phyloP scores from a whole-genome alignment of 2,329 filamentous ascomycete species.

The Ustulina deusta region DNA sequence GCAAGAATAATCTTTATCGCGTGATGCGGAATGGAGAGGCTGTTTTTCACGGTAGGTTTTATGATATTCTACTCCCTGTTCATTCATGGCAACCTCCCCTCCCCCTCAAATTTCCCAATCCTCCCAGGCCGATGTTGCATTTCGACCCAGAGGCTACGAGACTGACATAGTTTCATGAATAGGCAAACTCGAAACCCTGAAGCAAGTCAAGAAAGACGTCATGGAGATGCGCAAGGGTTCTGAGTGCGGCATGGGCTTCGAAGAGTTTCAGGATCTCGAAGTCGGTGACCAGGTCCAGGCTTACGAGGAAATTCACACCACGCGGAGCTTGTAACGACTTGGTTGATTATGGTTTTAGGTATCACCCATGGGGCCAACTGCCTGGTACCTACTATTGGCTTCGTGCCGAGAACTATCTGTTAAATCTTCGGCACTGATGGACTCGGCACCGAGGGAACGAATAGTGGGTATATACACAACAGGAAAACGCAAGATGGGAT shows the following conservation, averaged over 20 bases:
- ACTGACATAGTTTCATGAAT: background rate
- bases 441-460: background rate
- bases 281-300: conserved; percentile 88
- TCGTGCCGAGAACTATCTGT: background rate
- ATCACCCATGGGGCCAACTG: background rate
- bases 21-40: conserved; percentile 78
- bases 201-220: conserved; percentile 93
- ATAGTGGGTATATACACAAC: background rate
- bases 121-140: background rate
- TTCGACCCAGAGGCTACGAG: background rate
- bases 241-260: conserved; percentile 93
- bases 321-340: conserved; percentile 64
- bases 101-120: background rate
- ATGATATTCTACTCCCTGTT: background rate
- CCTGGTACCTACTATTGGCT: background rate
- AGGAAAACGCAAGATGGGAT: background rate
- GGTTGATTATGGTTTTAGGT: background rate
- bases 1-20: conserved; percentile 72
- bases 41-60: conserved; percentile 81
- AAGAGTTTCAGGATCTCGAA: conserved; percentile 80
- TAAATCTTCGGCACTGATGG: background rate
- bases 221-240: conserved; percentile 88
- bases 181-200: conserved; percentile 86
- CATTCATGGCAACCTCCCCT: background rate
- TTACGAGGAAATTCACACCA: conserved; percentile 83